phyloP scores from a whole-genome alignment of 441 rosid species.

The Gossypium gossypioides region DNA sequence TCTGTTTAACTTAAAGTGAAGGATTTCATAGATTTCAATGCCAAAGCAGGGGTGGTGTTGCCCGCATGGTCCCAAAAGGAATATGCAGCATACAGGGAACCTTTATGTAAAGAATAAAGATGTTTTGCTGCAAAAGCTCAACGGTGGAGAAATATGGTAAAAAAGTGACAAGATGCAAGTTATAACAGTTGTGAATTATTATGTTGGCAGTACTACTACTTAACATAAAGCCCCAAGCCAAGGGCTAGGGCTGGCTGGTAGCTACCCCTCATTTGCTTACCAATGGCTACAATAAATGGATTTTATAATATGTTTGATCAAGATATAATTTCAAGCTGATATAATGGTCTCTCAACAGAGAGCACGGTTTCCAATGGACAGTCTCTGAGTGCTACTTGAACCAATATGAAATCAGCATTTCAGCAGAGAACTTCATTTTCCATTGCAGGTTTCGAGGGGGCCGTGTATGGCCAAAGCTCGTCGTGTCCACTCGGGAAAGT shows the following conservation, averaged over 20 bases:
- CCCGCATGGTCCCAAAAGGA: constrained; percentile 17
- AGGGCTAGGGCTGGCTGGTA: background rate
- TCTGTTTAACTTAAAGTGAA: background rate
- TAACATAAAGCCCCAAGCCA: background rate
- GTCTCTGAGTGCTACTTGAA: constrained; percentile 4
- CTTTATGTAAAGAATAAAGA: constrained; percentile 2
- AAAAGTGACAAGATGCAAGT: background rate
- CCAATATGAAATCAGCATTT: background rate
- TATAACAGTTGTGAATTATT: constrained; percentile 1
- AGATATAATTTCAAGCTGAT: background rate
- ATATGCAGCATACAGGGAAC: constrained; percentile 14
- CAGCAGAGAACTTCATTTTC: background rate
- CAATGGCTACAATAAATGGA: background rate
- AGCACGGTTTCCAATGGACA: constrained; percentile 8
- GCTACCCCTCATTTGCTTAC: background rate
- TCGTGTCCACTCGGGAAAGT: constrained; percentile 9
- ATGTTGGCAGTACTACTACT: background rate
- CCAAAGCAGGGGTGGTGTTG: background rate
- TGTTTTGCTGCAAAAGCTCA: background rate
- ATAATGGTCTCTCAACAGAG: background rate
- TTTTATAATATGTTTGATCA: background rate
- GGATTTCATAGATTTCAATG: constrained; percentile 6
- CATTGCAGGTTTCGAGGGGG: background rate
- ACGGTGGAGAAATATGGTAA: background rate
- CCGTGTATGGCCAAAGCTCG: background rate